phyloP scores from a whole-genome alignment of 2,329 filamentous ascomycete species.

The Colletotrichum musae region DNA sequence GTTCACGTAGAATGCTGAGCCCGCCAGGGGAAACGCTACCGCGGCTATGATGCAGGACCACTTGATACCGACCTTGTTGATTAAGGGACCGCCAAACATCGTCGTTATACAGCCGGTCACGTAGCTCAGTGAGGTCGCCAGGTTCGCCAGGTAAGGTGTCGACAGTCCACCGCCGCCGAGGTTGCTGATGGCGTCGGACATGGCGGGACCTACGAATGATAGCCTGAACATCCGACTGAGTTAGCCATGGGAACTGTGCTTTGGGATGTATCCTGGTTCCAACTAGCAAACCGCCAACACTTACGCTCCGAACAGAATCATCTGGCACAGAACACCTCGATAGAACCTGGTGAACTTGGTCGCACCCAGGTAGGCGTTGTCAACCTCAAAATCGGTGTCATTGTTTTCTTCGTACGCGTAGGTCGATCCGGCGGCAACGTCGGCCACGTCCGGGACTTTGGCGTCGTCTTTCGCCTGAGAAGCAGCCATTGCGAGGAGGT shows the following conservation, averaged over 20 bases:
- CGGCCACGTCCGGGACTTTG: conserved; percentile 7
- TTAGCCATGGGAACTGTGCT: neutral
- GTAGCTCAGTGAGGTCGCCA: conserved; percentile 30
- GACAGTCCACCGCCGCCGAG: conserved; percentile 33
- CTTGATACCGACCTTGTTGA: conserved; percentile 56
- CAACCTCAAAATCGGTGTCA: conserved; percentile 1
- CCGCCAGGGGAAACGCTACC: conserved; percentile 50
- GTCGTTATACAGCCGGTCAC: conserved; percentile 25
- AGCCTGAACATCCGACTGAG: neutral
- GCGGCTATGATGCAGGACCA: conserved; percentile 54
- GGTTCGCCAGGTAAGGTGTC: conserved; percentile 33
- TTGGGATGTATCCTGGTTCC: neutral
- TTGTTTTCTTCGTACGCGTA: conserved; percentile 2
- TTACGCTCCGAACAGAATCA: conserved; percentile 35
- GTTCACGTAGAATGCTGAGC: conserved; percentile 52
- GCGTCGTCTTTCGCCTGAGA: conserved; percentile 11
- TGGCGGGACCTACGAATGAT: conserved; percentile 33
- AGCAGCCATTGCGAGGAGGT: conserved; percentile 8
- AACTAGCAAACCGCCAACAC: neutral
- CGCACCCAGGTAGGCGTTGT: conserved; percentile 18
- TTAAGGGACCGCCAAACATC: conserved; percentile 52
- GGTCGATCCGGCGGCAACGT: conserved; percentile 9
- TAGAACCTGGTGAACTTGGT: conserved; percentile 22
- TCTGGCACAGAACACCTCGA: conserved; percentile 28
- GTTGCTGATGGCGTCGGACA: conserved; percentile 37